Base-by-base conservation (phyloP, 176 grass and related monocot genomes). In the Phyllostachys edulis region DNA sequence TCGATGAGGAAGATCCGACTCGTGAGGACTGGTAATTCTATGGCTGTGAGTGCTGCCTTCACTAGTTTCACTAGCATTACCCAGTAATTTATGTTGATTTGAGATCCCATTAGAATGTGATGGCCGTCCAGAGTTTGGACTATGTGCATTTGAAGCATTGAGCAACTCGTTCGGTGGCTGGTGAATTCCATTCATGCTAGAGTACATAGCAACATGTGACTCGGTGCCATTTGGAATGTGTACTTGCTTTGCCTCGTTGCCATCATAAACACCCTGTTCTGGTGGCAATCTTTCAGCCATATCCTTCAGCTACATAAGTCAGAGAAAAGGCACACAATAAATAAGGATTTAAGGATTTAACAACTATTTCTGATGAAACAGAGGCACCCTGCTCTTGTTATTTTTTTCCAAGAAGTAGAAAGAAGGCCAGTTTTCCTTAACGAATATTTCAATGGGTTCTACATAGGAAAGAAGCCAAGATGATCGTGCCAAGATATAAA, bases 221-320 rank as follows among this genome's bases (percentile, higher is more conserved):
- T 84, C 87, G 1, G 60, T 26, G 3, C 90, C 87, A n/a, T 97
- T 93, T 47, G 63, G 82, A 83, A 45, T 57, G 49, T 87, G 91
- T 55, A 73, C 14, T 76, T 70, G 84, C 65, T 89, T 91, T 87
- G 82, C 79, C 84, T 92, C 93, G 68, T 61, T 83, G 42, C 55
- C 80, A 74, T 92, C 84, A 57, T 87, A 92, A 62, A 24, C 71
- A 11, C 80, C 76, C 0, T 87, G 84, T n/a, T 90, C 91, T 73
- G 75, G 77, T 72, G 94, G 91, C 63, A 97, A 34, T 78, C 81
- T 93, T 71, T 97, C 94, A 64, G 94, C 91, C 91, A 97, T 93
- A 87, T 93, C 94, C 76, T 97, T 97, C 67, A 97, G 87, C 91
- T 97, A 81, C 26, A 86, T 18, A 57, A 63, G 60, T 54, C 42